Conservation (phyloP, 2,329 filamentous ascomycete genomes). For the Calonectria pseudoturangicola region DNA sequence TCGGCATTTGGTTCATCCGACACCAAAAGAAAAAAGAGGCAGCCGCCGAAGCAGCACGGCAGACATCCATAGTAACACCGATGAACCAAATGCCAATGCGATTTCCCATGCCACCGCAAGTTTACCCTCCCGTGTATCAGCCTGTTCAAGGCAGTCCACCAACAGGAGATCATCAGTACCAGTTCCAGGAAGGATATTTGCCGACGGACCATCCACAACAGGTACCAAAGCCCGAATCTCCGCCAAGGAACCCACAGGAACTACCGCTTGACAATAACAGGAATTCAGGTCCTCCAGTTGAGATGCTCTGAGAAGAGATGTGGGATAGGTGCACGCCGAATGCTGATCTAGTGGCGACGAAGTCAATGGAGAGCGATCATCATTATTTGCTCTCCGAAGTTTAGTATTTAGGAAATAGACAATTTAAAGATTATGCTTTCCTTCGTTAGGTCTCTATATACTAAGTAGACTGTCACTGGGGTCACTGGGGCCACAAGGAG, state of each 20-base stretch:
- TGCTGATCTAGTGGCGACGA: background rate
- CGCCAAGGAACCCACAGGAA: background rate
- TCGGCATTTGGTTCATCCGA: constrained; percentile 34
- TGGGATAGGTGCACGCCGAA: background rate
- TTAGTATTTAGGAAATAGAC: background rate
- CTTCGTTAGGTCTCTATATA: no score
- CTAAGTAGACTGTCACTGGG: no score
- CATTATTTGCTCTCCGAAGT: background rate
- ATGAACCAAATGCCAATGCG: background rate
- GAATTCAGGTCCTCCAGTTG: constrained; percentile 15
- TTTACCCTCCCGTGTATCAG: background rate
- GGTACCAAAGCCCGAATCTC: constrained; percentile 8
- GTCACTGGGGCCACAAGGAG: no score
- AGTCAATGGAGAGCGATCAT: background rate
- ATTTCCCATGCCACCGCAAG: background rate
- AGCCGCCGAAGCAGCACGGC: constrained; percentile 16
- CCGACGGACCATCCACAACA: background rate
- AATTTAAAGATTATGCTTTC: background rate
- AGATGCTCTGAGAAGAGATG: background rate
- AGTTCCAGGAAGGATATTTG: background rate
- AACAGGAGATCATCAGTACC: background rate
- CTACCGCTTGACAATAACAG: constrained; percentile 27
- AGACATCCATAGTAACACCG: background rate
- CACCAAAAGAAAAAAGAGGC: constrained; percentile 31
- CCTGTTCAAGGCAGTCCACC: constrained; percentile 5